A percentile compares a stretch with the other conserved stretches of the same genome.
These are phyloP conservation scores for Psophocarpus tetragonolobus DNA, from an alignment of 306 rosid genomes.

Conservation along the genomic window DNA sequence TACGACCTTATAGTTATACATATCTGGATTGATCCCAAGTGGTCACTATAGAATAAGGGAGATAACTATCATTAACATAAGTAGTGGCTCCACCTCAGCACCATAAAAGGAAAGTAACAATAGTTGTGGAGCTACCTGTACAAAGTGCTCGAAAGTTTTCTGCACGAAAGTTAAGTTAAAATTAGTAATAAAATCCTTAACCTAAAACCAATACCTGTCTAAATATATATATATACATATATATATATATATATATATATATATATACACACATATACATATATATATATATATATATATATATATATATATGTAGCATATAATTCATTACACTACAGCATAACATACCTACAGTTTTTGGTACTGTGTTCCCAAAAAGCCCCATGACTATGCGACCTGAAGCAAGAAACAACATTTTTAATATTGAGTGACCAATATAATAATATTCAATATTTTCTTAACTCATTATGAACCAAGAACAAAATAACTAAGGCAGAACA, in stretches of 20 bases:
- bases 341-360: conserved; percentile 71
- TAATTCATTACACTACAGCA: not conserved
- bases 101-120: conserved; percentile 27
- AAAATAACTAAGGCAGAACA: not conserved
- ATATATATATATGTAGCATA: too few relatives aligned
- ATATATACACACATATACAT: too few relatives aligned
- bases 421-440: conserved; percentile 8
- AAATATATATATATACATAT: too few relatives aligned
- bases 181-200: conserved; percentile 33
- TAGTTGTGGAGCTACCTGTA: conserved; percentile 73
- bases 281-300: too few relatives aligned
- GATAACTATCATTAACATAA: conserved; percentile 10
- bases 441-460: too few relatives aligned
- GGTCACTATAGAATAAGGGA: conserved; percentile 9
- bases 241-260: too few relatives aligned
- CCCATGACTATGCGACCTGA: conserved; percentile 85
- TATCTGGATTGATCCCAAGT: conserved; percentile 18
- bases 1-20: not conserved
- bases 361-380: conserved; percentile 72
- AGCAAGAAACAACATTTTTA: conserved; percentile 17
- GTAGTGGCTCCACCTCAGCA: conserved; percentile 7
- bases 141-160: conserved; percentile 86
- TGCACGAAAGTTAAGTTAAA: conserved; percentile 47
- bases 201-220: conserved; percentile 22
- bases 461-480: too few relatives aligned